Percentiles rank a stretch among this genome's conserved stretches.
These are phyloP conservation scores for Anthoceros angustus DNA, from an alignment of 225 moss, liverwort and hornwort species.

Conservation along the genomic window DNA sequence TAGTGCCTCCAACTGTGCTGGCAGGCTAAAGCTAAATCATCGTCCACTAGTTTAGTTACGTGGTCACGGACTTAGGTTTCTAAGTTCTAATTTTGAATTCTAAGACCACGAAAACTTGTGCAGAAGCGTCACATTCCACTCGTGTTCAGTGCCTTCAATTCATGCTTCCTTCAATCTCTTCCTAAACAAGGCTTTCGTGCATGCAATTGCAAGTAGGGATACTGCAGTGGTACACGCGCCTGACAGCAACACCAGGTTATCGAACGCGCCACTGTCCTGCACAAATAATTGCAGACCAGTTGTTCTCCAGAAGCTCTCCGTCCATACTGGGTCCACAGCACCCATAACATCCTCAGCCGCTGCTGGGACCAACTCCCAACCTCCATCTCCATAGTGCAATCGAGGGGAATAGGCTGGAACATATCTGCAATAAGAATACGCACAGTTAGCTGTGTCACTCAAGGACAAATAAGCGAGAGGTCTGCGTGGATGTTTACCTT, in stretches of 20 bases:
- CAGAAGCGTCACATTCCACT: too few species aligned
- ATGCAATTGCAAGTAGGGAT: constrained; percentile 32
- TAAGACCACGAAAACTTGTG: too few species aligned
- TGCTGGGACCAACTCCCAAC: constrained; percentile 57
- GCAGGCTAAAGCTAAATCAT: too few species aligned
- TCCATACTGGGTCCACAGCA: constrained; percentile 78
- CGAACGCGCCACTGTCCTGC: constrained; percentile 50
- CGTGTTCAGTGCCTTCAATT: too few species aligned
- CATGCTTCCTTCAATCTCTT: constrained; percentile 46
- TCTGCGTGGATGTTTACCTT: constrained; percentile 22
- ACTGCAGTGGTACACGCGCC: constrained; percentile 45
- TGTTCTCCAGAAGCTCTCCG: constrained; percentile 81
- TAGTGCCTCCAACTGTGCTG: too few species aligned
- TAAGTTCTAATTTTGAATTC: too few species aligned
- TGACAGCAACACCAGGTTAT: constrained; percentile 37
- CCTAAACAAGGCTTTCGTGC: constrained; percentile 40
- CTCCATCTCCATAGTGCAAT: constrained; percentile 33
- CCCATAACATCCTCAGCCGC: constrained; percentile 60
- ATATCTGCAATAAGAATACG: constrained; percentile 29
- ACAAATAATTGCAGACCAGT: constrained; percentile 51
- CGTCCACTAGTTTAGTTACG: too few species aligned
- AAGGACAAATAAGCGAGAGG: not conserved
- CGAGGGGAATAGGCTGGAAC: constrained; percentile 86
- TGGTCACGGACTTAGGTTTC: too few species aligned
- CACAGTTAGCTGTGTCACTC: not conserved